phyloP scores from a whole-genome alignment of 2,329 filamentous ascomycete species.

The Ophiostoma sp. region DNA sequence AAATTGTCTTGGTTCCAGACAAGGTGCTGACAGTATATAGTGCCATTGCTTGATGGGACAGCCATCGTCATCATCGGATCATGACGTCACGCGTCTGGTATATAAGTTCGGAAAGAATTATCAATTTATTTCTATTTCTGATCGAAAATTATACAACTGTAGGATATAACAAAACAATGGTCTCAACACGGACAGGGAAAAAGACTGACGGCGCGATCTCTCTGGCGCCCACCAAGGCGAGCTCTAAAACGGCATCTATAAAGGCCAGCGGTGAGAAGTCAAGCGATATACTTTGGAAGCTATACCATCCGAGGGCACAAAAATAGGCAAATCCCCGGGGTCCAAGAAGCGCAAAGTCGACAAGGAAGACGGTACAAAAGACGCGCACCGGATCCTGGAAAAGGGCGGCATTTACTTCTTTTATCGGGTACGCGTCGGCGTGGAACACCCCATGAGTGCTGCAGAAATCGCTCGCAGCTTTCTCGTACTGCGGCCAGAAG shows the following conservation, averaged over 20 bases:
- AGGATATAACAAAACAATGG: not conserved
- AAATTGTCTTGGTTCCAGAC: not conserved
- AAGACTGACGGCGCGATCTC: not conserved
- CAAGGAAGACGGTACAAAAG: not conserved
- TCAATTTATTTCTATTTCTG: not conserved
- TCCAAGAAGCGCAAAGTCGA: not conserved
- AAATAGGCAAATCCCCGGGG: not conserved
- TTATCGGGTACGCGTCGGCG: slow-evolving; percentile 68
- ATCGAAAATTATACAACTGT: not conserved
- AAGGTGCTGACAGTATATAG: not conserved
- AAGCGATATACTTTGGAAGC: not conserved
- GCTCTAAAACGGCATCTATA: not conserved
- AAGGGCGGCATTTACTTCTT: slow-evolving; percentile 93
- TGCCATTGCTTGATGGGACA: not conserved
- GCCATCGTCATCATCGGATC: not conserved
- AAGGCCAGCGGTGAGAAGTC: not conserved
- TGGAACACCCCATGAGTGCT: slow-evolving; percentile 63
- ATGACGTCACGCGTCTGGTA: slow-evolving; percentile 5
- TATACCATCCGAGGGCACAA: not conserved
- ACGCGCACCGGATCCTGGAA: slow-evolving; percentile 60
- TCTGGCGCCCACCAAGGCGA: not conserved
- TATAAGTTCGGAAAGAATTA: not conserved
- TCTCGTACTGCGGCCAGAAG: slow-evolving; percentile 70
- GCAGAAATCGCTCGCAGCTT: slow-evolving; percentile 72
- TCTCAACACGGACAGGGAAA: not conserved